Percentiles rank a stretch among this genome's conserved stretches.
Conservation (phyloP, 2,329 filamentous ascomycete genomes). For the Cytospora paraplurivora region DNA sequence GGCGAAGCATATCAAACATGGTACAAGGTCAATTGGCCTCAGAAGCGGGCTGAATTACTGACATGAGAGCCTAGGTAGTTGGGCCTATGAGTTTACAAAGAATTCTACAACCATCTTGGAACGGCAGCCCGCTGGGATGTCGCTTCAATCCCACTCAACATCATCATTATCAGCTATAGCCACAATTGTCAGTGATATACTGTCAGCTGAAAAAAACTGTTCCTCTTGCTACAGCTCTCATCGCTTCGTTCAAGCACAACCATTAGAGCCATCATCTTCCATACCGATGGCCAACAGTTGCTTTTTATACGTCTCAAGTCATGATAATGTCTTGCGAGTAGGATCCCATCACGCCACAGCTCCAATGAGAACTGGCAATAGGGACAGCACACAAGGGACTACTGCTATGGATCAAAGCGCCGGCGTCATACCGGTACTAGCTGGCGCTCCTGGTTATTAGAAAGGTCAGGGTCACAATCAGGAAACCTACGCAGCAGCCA, state of each 20-base stretch:
- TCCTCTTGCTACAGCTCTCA: constrained; percentile 6
- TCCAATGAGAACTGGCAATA: constrained; percentile 18
- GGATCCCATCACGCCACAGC: constrained; percentile 9
- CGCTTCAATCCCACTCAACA: constrained; percentile 2
- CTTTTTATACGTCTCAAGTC: background rate
- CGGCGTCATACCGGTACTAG: background rate
- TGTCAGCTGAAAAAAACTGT: constrained; percentile 14
- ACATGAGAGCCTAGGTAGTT: constrained; percentile 19
- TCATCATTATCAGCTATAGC: constrained; percentile 1
- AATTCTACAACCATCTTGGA: constrained; percentile 23
- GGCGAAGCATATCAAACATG: constrained; percentile 11
- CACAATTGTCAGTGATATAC: constrained; percentile 21
- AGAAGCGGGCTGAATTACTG: background rate
- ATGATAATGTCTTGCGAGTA: constrained; percentile 1
- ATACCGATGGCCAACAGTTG: background rate
- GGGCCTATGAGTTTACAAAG: constrained; percentile 25
- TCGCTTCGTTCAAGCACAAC: background rate
- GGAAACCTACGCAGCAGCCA: constrained; percentile 13
- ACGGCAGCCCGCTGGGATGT: constrained; percentile 9
- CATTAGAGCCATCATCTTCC: background rate
- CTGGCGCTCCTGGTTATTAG: too few species aligned
- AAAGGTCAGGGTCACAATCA: background rate
- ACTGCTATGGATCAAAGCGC: constrained; percentile 4
- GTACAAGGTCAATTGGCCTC: background rate
- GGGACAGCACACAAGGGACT: constrained; percentile 13